These are phyloP conservation scores for Rubia balearica DNA, from an alignment of 305 asterid species.

Conservation along the genomic window DNA sequence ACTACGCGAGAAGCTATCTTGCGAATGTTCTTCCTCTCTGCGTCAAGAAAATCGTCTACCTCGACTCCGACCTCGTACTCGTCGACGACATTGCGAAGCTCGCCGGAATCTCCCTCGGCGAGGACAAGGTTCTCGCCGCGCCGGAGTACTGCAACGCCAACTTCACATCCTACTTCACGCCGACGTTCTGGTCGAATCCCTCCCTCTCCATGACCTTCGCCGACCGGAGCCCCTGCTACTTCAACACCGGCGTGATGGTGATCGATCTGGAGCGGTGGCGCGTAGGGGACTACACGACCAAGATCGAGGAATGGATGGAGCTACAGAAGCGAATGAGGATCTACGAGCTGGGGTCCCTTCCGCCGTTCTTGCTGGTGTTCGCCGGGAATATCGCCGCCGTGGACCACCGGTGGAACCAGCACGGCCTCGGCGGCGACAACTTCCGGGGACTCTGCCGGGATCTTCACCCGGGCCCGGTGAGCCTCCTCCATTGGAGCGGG, in stretches of 20 bases:
- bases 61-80: conserved; percentile 71
- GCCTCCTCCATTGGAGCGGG: conserved; percentile 91
- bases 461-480: conserved; percentile 83
- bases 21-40: conserved; percentile 63
- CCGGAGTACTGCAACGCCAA: conserved; percentile 94
- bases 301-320: conserved; percentile 92
- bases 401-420: conserved; percentile 85
- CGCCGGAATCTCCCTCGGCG: conserved; percentile 42
- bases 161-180: conserved; percentile 77
- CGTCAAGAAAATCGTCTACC: conserved; percentile 65
- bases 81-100: conserved; percentile 80
- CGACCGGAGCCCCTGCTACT: conserved; percentile 58
- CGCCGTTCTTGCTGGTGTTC: conserved; percentile 79
- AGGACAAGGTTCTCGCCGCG: conserved; percentile 54
- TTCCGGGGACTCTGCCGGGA: conserved; percentile 82
- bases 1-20: conserved; percentile 80
- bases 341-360: conserved; percentile 71
- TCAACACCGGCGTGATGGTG: conserved; percentile 92
- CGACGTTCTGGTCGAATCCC: conserved; percentile 82
- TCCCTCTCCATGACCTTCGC: conserved; percentile 64
- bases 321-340: conserved; percentile 79
- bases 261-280: conserved; percentile 78
- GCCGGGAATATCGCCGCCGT: conserved; percentile 80
- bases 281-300: conserved; percentile 51
- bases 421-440: conserved; percentile 86